These are phyloP conservation scores for Mucor saturninus DNA, from an alignment of 371 early-diverging fungal species.

Conservation along the genomic window DNA sequence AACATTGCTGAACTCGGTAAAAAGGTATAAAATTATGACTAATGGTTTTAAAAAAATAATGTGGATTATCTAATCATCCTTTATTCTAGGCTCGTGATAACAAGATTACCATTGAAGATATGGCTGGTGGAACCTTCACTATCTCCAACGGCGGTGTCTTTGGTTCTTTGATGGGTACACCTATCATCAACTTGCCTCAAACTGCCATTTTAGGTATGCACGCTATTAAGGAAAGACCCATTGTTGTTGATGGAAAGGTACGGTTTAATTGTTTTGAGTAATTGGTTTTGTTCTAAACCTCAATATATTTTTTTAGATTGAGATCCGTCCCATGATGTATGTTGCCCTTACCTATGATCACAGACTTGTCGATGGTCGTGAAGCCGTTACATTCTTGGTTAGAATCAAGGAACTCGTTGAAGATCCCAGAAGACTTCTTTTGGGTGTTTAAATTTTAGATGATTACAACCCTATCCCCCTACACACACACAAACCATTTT, in stretches of 20 bases:
- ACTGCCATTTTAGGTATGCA: constrained; percentile 98
- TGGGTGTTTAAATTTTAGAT: constrained; percentile 67
- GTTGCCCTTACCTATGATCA: constrained; percentile 98
- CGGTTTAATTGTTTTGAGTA: neutral
- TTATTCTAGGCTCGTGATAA: constrained; percentile 84
- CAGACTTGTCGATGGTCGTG: constrained; percentile 97
- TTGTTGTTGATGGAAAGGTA: constrained; percentile 91
- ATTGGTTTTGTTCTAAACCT: neutral
- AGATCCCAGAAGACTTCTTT: constrained; percentile 91
- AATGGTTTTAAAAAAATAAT: neutral
- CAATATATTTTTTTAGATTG: constrained; percentile 58
- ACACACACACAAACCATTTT: neutral
- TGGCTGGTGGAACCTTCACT: constrained; percentile 98
- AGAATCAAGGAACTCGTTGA: constrained; percentile 95
- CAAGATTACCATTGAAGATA: constrained; percentile 94
- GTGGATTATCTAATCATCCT: neutral
- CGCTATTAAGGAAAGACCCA: constrained; percentile 94
- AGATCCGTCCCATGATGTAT: constrained; percentile 98
- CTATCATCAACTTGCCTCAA: constrained; percentile 98
- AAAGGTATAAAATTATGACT: constrained; percentile 56
- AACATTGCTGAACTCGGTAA: constrained; percentile 85
- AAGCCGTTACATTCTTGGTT: constrained; percentile 97
- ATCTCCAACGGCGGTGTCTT: constrained; percentile 98
- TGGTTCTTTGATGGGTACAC: constrained; percentile 96
- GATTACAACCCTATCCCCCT: too few species aligned